Base-by-base conservation (phyloP, 208 protist genomes). In the Naegleria lovaniensis region DNA sequence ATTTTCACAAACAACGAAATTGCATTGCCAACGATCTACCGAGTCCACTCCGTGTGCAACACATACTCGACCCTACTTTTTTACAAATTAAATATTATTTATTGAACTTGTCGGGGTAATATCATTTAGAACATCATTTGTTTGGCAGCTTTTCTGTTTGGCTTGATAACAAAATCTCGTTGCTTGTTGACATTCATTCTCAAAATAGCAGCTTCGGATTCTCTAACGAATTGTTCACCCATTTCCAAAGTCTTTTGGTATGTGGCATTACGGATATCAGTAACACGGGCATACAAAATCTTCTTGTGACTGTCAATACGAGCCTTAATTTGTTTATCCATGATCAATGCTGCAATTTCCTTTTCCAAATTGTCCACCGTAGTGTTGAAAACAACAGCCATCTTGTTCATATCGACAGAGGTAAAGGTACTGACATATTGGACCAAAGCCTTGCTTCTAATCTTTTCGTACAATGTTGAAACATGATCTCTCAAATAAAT, bases 281-380 rank as follows among this genome's bases (percentile, higher is more conserved):
- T 92, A 5, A 90, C 85, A 40, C 93, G 40, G 5, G 94, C 90
- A 58, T 95, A 92, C 0, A 95, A 85, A 33, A 94, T 92, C 90
- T 96, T 97, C 76, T 95, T 95, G 59, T 96, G 94, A 51, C 85
- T 92, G 92, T 97, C 95, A 90, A 97, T 97, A 88, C 96, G 91
- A 5, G 96, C 95, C 59, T 92, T 38, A 59, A 97, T 96, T 0
- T 90, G 41, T 38, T 92, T 92, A 0, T 95, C 93, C 58, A 93
- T 92, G 92, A 97, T 97, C 0, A 97, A 91, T 75, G 85, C 89
- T 15, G 93, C 89, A 16, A 97, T 90, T 88, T 96, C 94, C 87
- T 92, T 92, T 85, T 96, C 94, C 4, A 97, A 90, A 5, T n/a
- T 52, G 11, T 11, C 36, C 25, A 95, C 85, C n/a, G 51, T 90